These are phyloP conservation scores for Penicillium sp. DNA, from an alignment of 2,329 filamentous ascomycete genomes.

Conservation along the genomic window DNA sequence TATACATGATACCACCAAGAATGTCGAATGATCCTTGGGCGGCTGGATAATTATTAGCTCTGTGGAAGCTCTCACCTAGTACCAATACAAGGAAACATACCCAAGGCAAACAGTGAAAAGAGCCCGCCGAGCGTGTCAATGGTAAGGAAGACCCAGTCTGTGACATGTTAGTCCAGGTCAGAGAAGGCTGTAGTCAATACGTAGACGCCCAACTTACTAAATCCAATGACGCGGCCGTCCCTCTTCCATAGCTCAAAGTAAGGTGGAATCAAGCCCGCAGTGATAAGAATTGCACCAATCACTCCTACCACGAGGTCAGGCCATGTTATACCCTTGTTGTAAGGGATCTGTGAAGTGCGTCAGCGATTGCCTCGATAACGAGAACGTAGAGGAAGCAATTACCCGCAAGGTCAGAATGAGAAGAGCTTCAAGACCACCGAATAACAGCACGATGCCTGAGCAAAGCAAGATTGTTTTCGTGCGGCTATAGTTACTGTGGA, in stretches of 20 bases:
- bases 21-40: slow-evolving; percentile 65
- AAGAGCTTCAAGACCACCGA: slow-evolving; percentile 59
- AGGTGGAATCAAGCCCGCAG: slow-evolving; percentile 61
- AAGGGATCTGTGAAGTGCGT: slow-evolving; percentile 49
- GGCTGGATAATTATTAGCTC: slow-evolving; percentile 44
- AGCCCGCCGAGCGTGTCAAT: slow-evolving; percentile 66
- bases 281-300: slow-evolving; percentile 61
- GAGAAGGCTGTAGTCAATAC: background rate
- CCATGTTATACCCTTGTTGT: slow-evolving; percentile 57
- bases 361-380: background rate
- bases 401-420: slow-evolving; percentile 62
- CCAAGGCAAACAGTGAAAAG: slow-evolving; percentile 66
- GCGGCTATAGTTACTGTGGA: slow-evolving; percentile 40
- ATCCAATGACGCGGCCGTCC: slow-evolving; percentile 63
- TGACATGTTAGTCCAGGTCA: background rate
- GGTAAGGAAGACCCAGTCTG: slow-evolving; percentile 60
- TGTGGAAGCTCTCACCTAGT: background rate
- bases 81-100: slow-evolving; percentile 39
- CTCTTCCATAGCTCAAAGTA: slow-evolving; percentile 67
- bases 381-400: slow-evolving; percentile 23
- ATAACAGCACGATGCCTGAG: slow-evolving; percentile 46
- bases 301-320: slow-evolving; percentile 62
- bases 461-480: slow-evolving; percentile 53
- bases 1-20: slow-evolving; percentile 63
- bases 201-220: slow-evolving; percentile 50